phyloP scores from a whole-genome alignment of 2,329 filamentous ascomycete species.

The Cladophialophora bantiana region DNA sequence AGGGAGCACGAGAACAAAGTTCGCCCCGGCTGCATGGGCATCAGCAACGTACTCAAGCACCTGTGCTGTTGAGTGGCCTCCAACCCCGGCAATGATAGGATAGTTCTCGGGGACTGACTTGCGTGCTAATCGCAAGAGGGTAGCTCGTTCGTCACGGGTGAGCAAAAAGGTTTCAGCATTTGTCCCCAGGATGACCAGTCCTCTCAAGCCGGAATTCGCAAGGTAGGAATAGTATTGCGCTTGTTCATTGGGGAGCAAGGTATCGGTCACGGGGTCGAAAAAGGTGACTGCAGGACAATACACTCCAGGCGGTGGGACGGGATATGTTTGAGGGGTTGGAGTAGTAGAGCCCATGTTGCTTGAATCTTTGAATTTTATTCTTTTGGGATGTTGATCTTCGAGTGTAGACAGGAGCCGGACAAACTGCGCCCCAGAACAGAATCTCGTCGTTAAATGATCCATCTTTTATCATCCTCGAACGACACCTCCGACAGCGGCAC shows the following conservation, averaged over 20 bases:
- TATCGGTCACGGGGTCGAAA: slow-evolving; percentile 60
- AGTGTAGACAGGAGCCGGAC: background rate
- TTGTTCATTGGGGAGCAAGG: slow-evolving; percentile 57
- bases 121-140: slow-evolving; percentile 64
- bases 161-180: slow-evolving; percentile 65
- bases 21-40: slow-evolving; percentile 65
- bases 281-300: slow-evolving; percentile 64
- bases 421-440: background rate
- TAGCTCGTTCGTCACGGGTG: slow-evolving; percentile 65
- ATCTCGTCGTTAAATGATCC: background rate
- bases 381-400: background rate
- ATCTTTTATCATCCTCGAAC: slow-evolving; percentile 7
- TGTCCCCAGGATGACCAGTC: slow-evolving; percentile 62
- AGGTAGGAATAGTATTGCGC: slow-evolving; percentile 61
- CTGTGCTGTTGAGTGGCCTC: slow-evolving; percentile 70
- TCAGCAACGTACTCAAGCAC: slow-evolving; percentile 66
- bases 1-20: slow-evolving; percentile 68
- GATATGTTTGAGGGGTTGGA: slow-evolving; percentile 28
- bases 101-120: slow-evolving; percentile 60
- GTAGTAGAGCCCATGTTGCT: slow-evolving; percentile 35
- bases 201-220: slow-evolving; percentile 57
- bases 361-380: background rate
- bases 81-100: slow-evolving; percentile 69
- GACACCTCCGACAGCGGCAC: slow-evolving; percentile 17
- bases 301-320: slow-evolving; percentile 50